Evolutionary conservation across 1,139 yeast genomes (phyloP).

Genomic region (Kodamaea suecica): DNA sequence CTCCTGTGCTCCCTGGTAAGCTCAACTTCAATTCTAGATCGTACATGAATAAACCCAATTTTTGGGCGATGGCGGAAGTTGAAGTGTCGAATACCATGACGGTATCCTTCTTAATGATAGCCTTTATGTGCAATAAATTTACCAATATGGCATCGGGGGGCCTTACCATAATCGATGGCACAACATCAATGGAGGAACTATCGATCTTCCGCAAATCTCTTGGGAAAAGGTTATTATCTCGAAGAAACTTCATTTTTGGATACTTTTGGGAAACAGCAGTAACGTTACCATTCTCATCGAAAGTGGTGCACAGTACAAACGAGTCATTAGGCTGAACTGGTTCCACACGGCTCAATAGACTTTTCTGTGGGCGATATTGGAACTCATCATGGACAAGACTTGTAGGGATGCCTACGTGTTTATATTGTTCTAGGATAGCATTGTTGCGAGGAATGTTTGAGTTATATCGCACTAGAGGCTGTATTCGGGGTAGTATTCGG

Average conservation of each 20-base stretch:
- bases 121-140: slow-evolving; percentile 80
- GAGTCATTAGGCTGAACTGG: slow-evolving; percentile 45
- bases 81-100: slow-evolving; percentile 82
- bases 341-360: slow-evolving; percentile 6
- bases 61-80: slow-evolving; percentile 50
- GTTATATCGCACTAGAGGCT: background rate
- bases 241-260: slow-evolving; percentile 71
- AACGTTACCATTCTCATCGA: slow-evolving; percentile 71
- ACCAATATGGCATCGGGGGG: slow-evolving; percentile 70
- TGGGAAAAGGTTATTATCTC: slow-evolving; percentile 73
- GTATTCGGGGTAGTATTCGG: background rate
- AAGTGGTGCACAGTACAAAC: slow-evolving; percentile 65
- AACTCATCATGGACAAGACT: slow-evolving; percentile 10
- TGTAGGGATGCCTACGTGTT: slow-evolving; percentile 6
- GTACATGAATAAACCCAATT: slow-evolving; percentile 78
- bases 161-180: slow-evolving; percentile 82
- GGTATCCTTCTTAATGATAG: slow-evolving; percentile 74
- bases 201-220: slow-evolving; percentile 86
- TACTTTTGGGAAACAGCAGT: slow-evolving; percentile 72
- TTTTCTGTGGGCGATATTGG: slow-evolving; percentile 3
- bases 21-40: slow-evolving; percentile 81
- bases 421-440: background rate
- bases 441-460: background rate
- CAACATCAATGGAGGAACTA: slow-evolving; percentile 82
- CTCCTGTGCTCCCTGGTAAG: slow-evolving; percentile 28